Evolutionary conservation across 768 basidiomycete genomes (phyloP).

Genomic region (Suillus discolor): DNA sequence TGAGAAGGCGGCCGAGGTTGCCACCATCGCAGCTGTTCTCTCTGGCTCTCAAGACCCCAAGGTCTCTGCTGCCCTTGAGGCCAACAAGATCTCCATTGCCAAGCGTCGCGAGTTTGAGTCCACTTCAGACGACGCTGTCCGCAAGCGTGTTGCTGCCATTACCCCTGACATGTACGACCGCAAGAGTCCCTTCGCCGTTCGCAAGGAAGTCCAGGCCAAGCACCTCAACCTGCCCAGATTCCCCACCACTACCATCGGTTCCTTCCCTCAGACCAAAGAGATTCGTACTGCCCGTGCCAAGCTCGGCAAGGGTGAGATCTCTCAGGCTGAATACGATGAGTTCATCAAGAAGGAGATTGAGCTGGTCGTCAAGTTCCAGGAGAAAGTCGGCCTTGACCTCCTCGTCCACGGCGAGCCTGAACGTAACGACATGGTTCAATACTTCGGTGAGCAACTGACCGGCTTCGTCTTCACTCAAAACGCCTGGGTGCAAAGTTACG

Average conservation of each 20-base stretch:
- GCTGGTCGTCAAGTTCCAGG: slow-evolving; percentile 93
- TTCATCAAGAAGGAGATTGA: slow-evolving; percentile 99
- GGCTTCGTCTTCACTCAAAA: slow-evolving; percentile 99
- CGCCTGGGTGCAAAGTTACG: slow-evolving; percentile 99
- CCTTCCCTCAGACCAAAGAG: slow-evolving; percentile 99
- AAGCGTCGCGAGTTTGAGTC: slow-evolving; percentile 95
- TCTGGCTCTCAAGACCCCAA: slow-evolving; percentile 81
- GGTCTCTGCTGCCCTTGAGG: slow-evolving; percentile 76
- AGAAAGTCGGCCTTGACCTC: slow-evolving; percentile 93
- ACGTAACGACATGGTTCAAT: slow-evolving; percentile 99
- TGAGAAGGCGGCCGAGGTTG: slow-evolving; percentile 93
- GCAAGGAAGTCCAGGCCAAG: slow-evolving; percentile 87
- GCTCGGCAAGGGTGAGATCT: slow-evolving; percentile 89
- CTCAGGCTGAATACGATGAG: slow-evolving; percentile 85
- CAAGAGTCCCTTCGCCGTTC: slow-evolving; percentile 84
- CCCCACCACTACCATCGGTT: slow-evolving; percentile 98
- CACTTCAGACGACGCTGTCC: slow-evolving; percentile 90
- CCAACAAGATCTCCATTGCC: slow-evolving; percentile 86
- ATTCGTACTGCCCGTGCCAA: slow-evolving; percentile 97
- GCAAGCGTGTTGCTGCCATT: slow-evolving; percentile 93
- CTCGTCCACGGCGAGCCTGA: slow-evolving; percentile 99
- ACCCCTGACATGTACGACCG: slow-evolving; percentile 84
- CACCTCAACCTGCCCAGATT: slow-evolving; percentile 92
- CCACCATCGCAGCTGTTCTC: slow-evolving; percentile 81
- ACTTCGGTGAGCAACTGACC: slow-evolving; percentile 94